Conservation (phyloP, 805 yeast genomes). For the Sungouiozyma ichnusensis region DNA sequence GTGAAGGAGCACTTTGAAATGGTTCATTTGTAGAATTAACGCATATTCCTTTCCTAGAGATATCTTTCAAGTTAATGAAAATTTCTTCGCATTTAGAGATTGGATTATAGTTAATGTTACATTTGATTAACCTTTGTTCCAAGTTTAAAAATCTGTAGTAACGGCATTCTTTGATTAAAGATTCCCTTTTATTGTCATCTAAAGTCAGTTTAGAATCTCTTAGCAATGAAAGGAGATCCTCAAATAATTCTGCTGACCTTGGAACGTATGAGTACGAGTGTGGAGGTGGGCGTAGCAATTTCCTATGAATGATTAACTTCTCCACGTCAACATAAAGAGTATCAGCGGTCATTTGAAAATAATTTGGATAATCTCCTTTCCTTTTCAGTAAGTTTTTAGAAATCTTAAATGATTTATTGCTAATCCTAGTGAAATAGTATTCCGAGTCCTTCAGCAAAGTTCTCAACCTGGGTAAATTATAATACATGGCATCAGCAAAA, state of each 20-base stretch:
- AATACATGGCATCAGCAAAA: conserved; percentile 63
- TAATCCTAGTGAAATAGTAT: conserved; percentile 43
- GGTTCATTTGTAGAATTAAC: not conserved
- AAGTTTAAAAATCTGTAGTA: conserved; percentile 68
- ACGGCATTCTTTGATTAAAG: conserved; percentile 57
- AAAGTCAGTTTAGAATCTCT: conserved; percentile 45
- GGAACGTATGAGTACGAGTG: conserved; percentile 40
- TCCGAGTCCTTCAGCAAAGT: conserved; percentile 42
- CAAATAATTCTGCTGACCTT: conserved; percentile 45
- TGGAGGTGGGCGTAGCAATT: conserved; percentile 70
- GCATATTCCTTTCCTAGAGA: conserved; percentile 31
- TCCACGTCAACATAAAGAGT: conserved; percentile 43
- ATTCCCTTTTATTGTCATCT: conserved; percentile 44
- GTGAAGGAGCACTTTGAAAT: not conserved
- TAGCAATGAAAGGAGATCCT: conserved; percentile 43
- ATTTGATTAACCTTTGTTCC: conserved; percentile 58
- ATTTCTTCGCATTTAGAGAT: conserved; percentile 46
- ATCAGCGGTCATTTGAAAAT: conserved; percentile 52
- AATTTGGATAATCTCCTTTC: conserved; percentile 71
- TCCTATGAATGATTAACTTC: conserved; percentile 28
- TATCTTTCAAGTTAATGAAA: conserved; percentile 37
- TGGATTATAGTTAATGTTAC: conserved; percentile 42
- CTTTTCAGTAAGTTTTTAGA: conserved; percentile 42
- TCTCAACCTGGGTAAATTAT: conserved; percentile 49
- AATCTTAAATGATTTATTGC: conserved; percentile 49